phyloP scores from a whole-genome alignment of 306 rosid species.

The Mimosa pudica region DNA sequence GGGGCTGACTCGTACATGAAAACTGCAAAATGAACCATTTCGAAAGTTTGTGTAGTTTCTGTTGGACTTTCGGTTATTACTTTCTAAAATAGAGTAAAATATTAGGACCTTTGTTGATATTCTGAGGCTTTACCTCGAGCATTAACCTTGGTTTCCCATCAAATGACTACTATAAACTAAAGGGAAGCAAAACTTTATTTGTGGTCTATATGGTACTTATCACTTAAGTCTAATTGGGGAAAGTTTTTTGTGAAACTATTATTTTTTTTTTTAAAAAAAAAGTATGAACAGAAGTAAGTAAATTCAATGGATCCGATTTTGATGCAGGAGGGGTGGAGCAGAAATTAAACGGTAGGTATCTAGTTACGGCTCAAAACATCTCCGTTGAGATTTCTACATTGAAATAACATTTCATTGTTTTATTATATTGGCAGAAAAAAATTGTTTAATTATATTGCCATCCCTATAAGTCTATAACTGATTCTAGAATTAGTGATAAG shows the following conservation, averaged over 20 bases:
- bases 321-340: neutral
- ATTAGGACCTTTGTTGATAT: neutral
- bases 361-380: too few relatives aligned
- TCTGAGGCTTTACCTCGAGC: neutral
- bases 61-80: neutral
- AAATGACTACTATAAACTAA: neutral
- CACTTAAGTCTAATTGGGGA: neutral
- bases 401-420: too few relatives aligned
- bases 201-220: too few relatives aligned
- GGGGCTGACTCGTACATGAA: neutral
- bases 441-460: too few relatives aligned
- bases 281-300: neutral
- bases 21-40: neutral
- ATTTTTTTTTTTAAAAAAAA: neutral
- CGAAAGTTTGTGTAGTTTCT: neutral
- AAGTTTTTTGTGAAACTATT: neutral
- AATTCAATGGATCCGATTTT: neutral
- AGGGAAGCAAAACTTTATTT: too few relatives aligned
- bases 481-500: neutral
- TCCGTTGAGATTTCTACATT: too few relatives aligned
- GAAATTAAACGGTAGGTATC: neutral
- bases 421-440: too few relatives aligned
- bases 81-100: neutral
- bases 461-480: neutral
- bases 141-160: neutral